Evolutionary conservation across 306 rosid species (phyloP).

Genomic region (Cucurbita maxima): DNA sequence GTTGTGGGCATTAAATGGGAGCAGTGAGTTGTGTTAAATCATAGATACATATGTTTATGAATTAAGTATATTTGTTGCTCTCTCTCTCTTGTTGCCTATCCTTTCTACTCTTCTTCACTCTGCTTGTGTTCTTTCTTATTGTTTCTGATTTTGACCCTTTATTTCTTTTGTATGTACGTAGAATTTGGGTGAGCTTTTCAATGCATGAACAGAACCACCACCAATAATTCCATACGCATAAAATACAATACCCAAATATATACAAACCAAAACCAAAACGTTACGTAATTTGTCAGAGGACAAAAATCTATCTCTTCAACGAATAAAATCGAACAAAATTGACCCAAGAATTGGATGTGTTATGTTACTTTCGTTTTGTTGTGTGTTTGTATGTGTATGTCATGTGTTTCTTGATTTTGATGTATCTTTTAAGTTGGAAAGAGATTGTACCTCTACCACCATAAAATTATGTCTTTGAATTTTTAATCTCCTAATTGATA

Average conservation of each 20-base stretch:
- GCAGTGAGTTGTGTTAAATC: constrained; percentile 6
- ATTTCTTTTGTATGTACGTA: background rate
- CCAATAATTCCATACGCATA: background rate
- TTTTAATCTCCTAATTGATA: too few relatives aligned
- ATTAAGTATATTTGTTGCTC: too few relatives aligned
- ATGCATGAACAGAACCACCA: background rate
- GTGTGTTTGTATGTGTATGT: background rate
- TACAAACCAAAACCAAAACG: background rate
- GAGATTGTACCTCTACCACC: background rate
- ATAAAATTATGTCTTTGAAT: background rate
- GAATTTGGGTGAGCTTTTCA: background rate
- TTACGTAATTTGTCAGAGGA: background rate
- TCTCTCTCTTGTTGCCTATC: background rate
- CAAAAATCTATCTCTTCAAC: background rate
- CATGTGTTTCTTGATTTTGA: background rate
- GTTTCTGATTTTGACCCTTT: background rate
- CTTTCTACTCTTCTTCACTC: background rate
- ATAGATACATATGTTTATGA: background rate
- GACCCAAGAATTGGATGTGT: background rate
- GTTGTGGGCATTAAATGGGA: background rate
- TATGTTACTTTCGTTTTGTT: background rate
- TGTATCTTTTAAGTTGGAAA: background rate
- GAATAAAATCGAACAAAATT: background rate
- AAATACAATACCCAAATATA: background rate
- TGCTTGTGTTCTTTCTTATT: background rate